Conservation (phyloP, 306 rosid species). For the Rosa rugosa region DNA sequence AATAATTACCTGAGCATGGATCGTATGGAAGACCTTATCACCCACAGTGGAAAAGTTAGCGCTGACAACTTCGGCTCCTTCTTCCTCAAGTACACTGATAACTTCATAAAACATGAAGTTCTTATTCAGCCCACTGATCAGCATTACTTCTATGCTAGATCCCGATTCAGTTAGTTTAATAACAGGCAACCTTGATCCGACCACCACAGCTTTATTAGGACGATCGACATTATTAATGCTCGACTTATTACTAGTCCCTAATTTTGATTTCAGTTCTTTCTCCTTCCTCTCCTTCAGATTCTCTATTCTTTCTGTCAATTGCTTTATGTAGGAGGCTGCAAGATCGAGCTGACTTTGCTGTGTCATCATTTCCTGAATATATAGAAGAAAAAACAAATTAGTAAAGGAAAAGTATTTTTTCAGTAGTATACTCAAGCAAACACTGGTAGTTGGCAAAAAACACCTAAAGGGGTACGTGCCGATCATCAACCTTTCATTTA, state of each 20-base stretch:
- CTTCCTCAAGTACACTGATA: constrained; percentile 55
- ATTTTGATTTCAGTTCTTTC: constrained; percentile 24
- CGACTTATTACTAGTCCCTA: not conserved
- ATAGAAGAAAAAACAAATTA: not conserved
- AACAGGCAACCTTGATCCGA: constrained; percentile 32
- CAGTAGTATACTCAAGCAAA: too few relatives aligned
- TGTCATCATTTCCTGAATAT: constrained; percentile 35
- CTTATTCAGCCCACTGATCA: constrained; percentile 50
- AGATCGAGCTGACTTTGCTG: constrained; percentile 57
- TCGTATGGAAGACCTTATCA: constrained; percentile 43
- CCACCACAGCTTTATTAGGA: not conserved
- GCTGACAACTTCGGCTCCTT: constrained; percentile 68
- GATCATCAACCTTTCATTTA: too few relatives aligned
- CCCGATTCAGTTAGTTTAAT: constrained; percentile 52
- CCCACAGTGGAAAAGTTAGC: constrained; percentile 46
- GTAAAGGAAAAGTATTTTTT: not conserved
- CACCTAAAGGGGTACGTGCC: not conserved
- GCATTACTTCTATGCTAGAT: constrained; percentile 47
- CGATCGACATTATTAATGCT: not conserved
- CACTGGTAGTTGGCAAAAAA: too few relatives aligned
- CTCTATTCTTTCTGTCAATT: constrained; percentile 50
- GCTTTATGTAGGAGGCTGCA: constrained; percentile 48
- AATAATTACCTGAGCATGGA: constrained; percentile 65
- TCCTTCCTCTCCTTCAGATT: constrained; percentile 47
- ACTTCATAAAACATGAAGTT: constrained; percentile 56